A percentile compares a stretch with the other conserved stretches of the same genome.
Conservation (phyloP, 176 grass and related monocot genomes). For the Aegilops umbellulata region DNA sequence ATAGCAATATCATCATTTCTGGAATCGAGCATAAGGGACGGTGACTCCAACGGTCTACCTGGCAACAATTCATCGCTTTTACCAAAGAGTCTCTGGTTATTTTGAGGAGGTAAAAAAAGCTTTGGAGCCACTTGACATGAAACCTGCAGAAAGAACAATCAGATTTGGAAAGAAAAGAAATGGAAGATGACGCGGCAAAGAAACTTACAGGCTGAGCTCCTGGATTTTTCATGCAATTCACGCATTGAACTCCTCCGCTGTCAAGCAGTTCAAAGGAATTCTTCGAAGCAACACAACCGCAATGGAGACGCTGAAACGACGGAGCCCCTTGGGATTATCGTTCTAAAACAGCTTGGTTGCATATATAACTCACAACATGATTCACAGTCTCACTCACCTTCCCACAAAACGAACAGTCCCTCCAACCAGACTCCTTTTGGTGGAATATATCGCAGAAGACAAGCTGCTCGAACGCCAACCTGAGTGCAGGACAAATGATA, state of each 20-base stretch:
- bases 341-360: background rate
- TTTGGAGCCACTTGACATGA: constrained; percentile 50
- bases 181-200: constrained; percentile 7
- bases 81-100: constrained; percentile 52
- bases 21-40: constrained; percentile 39
- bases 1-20: constrained; percentile 52
- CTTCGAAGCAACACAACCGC: constrained; percentile 93
- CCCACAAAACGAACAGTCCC: constrained; percentile 91
- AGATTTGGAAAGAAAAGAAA: constrained; percentile 30
- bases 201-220: constrained; percentile 72
- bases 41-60: constrained; percentile 38
- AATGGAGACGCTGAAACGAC: constrained; percentile 75
- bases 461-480: constrained; percentile 84
- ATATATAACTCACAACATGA: background rate
- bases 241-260: constrained; percentile 89
- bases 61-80: constrained; percentile 40
- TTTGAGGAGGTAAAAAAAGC: constrained; percentile 64
- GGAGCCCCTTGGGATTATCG: background rate
- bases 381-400: constrained; percentile 77
- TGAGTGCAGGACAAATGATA: constrained; percentile 32
- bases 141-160: constrained; percentile 52
- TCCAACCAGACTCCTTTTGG: constrained; percentile 97
- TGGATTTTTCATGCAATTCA: constrained; percentile 73
- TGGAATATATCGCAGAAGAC: constrained; percentile 97
- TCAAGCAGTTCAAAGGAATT: constrained; percentile 93